Evolutionary conservation across 768 basidiomycete genomes (phyloP).

Genomic region (Mrakia frigida): DNA sequence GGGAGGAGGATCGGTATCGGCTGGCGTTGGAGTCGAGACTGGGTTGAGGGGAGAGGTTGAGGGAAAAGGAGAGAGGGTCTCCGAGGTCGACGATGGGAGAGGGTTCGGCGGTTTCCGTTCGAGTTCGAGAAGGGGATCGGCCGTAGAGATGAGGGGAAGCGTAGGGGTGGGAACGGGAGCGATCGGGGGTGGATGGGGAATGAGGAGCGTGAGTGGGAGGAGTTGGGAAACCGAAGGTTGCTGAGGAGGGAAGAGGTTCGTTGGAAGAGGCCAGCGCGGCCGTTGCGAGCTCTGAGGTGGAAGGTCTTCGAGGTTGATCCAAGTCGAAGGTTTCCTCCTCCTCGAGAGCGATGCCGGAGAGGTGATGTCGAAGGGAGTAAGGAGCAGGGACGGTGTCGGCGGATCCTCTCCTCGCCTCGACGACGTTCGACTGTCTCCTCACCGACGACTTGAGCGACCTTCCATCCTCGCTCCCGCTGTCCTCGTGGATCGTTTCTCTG

Average conservation of each 20-base stretch:
- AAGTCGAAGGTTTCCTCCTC: not conserved
- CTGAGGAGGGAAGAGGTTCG: not conserved
- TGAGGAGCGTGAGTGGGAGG: not conserved
- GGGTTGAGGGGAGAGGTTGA: not conserved
- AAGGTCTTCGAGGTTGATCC: not conserved
- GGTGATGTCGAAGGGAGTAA: not conserved
- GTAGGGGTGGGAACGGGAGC: not conserved
- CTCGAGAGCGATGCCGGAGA: not conserved
- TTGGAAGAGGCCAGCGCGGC: not conserved
- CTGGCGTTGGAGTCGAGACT: not conserved
- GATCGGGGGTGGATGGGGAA: not conserved
- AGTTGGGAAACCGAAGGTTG: not conserved
- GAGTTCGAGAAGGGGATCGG: not conserved
- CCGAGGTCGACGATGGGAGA: not conserved
- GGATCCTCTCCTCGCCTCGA: not conserved
- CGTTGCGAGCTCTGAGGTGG: not conserved
- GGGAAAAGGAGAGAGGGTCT: not conserved
- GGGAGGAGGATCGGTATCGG: not conserved
- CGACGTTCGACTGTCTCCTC: not conserved
- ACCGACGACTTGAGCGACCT: too few relatives aligned
- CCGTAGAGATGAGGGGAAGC: not conserved
- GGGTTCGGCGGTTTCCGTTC: not conserved
- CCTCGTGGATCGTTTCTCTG: slow-evolving; percentile 6
- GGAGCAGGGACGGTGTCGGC: not conserved
- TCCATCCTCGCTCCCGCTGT: slow-evolving; percentile 9